These are phyloP conservation scores for Hypoxylon perforatum DNA, from an alignment of 495 filamentous ascomycete species.

Conservation along the genomic window DNA sequence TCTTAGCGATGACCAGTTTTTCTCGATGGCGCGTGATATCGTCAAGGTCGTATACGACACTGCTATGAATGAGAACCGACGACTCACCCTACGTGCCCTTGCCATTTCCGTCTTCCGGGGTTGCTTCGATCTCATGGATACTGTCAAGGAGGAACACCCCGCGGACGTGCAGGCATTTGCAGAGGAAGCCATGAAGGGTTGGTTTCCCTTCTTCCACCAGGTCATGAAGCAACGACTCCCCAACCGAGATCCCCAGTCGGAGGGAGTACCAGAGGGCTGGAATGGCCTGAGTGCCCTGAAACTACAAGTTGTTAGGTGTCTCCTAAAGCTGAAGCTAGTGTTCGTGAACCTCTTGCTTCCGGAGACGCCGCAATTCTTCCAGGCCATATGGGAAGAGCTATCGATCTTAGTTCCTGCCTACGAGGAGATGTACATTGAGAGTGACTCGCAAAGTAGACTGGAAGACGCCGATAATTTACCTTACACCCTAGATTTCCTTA, in stretches of 20 bases:
- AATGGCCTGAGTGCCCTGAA: constrained; percentile 87
- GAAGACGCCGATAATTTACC: constrained; percentile 93
- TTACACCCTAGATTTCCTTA: constrained; percentile 92
- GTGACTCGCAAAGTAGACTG: constrained; percentile 84
- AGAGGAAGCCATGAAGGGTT: constrained; percentile 80
- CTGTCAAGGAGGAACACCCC: constrained; percentile 92
- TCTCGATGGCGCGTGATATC: constrained; percentile 83
- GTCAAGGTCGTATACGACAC: constrained; percentile 84
- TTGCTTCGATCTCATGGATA: constrained; percentile 94
- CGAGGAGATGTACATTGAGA: constrained; percentile 81
- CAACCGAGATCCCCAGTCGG: constrained; percentile 50
- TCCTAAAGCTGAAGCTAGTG: constrained; percentile 87
- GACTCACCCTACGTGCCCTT: constrained; percentile 78
- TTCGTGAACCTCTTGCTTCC: constrained; percentile 84
- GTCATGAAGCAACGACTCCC: constrained; percentile 78
- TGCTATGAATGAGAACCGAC: constrained; percentile 77
- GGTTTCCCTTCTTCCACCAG: constrained; percentile 87
- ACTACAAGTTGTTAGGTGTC: constrained; percentile 88
- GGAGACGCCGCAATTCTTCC: constrained; percentile 82
- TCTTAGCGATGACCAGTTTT: constrained; percentile 93
- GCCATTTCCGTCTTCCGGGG: constrained; percentile 88
- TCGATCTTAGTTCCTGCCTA: constrained; percentile 75
- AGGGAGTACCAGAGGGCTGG: constrained; percentile 65
- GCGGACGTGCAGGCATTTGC: constrained; percentile 86
- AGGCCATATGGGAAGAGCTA: constrained; percentile 86